A percentile compares a stretch with the other conserved stretches of the same genome.
phyloP scores from a whole-genome alignment of 768 basidiomycete genomes.

The Psilocybe azurescens region DNA sequence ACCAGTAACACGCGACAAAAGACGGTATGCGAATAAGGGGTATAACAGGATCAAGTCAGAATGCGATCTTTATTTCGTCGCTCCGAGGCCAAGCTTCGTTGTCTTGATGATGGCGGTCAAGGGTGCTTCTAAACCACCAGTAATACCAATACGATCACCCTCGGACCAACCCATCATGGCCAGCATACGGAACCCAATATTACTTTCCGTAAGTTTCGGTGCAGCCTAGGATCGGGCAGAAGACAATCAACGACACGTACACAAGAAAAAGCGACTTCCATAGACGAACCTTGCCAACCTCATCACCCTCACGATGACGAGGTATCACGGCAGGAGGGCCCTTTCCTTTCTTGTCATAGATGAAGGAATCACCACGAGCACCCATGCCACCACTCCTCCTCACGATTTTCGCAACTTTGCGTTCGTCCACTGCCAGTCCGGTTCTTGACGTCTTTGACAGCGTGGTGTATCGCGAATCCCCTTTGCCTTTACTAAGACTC shows the following conservation, averaged over 20 bases:
- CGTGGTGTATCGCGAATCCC: constrained; percentile 74
- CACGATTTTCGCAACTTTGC: constrained; percentile 54
- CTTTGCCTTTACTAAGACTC: constrained; percentile 78
- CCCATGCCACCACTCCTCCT: constrained; percentile 41
- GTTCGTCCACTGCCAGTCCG: constrained; percentile 60
- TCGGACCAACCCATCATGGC: constrained; percentile 92
- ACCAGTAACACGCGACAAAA: not conserved
- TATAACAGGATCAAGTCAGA: not conserved
- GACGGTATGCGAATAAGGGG: not conserved
- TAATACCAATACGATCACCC: constrained; percentile 74
- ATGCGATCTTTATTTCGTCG: constrained; percentile 38
- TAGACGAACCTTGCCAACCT: constrained; percentile 75
- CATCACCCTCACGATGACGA: constrained; percentile 80
- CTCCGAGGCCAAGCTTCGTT: constrained; percentile 86
- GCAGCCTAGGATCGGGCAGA: constrained; percentile 55
- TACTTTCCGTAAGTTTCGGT: constrained; percentile 78
- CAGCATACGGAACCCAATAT: constrained; percentile 88
- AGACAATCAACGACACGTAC: not conserved
- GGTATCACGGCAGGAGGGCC: constrained; percentile 35
- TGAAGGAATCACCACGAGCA: constrained; percentile 39
- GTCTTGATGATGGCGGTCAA: constrained; percentile 86
- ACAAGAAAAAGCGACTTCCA: not conserved
- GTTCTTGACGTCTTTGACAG: constrained; percentile 71
- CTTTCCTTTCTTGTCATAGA: constrained; percentile 35
- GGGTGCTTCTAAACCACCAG: constrained; percentile 73